These are phyloP conservation scores for Primulina eburnea DNA, from an alignment of 257 asterid species.

Conservation along the genomic window DNA sequence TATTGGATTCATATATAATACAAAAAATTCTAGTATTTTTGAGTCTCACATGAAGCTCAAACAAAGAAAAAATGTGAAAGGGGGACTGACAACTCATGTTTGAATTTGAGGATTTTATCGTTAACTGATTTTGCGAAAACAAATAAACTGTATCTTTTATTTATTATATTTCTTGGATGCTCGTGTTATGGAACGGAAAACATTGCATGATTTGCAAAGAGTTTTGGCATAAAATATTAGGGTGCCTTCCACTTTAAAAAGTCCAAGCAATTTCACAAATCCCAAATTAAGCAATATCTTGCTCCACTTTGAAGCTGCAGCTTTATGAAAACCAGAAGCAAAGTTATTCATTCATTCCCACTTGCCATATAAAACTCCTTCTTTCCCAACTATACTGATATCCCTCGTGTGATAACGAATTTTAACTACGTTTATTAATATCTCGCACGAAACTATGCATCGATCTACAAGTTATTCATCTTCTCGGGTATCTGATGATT, in stretches of 20 bases:
- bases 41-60: no score
- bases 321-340: slow-evolving; percentile 21
- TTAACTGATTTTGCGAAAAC: no score
- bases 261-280: slow-evolving; percentile 2
- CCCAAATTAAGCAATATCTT: slow-evolving; percentile 25
- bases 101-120: no score
- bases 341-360: slow-evolving; percentile 23
- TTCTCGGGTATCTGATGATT: slow-evolving; percentile 42
- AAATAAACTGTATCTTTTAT: no score
- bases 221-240: no score
- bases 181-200: no score
- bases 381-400: neutral
- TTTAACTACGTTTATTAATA: slow-evolving; percentile 14
- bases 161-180: no score
- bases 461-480: slow-evolving; percentile 45
- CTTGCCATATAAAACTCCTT: neutral
- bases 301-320: slow-evolving; percentile 20
- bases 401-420: neutral
- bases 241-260: neutral
- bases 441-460: slow-evolving; percentile 34
- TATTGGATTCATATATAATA: no score
- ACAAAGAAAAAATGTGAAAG: no score
- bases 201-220: no score
- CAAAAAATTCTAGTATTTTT: no score
- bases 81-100: no score